Conservation (phyloP, 768 basidiomycete genomes). For the Suillus luteus region DNA sequence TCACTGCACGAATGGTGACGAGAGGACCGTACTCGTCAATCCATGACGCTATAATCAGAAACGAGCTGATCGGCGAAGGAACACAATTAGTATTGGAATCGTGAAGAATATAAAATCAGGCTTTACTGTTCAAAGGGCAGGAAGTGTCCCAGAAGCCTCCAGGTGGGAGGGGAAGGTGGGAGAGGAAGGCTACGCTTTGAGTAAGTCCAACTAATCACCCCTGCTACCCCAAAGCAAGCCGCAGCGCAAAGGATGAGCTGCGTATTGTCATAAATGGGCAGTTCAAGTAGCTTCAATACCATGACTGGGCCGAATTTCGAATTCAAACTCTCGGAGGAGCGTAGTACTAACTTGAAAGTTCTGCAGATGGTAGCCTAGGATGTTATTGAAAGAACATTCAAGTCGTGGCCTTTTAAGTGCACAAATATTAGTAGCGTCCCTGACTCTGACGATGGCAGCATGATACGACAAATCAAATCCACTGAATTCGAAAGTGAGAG, state of each 20-base stretch:
- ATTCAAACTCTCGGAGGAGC: background rate
- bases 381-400: background rate
- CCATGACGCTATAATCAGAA: slow-evolving; percentile 14
- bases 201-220: background rate
- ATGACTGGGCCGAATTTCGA: too few species aligned
- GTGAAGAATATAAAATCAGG: background rate
- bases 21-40: slow-evolving; percentile 29
- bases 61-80: background rate
- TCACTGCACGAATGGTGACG: slow-evolving; percentile 24
- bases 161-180: background rate
- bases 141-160: background rate
- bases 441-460: background rate
- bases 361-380: background rate
- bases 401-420: background rate
- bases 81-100: background rate
- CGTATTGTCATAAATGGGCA: background rate
- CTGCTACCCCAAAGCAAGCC: background rate
- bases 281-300: background rate
- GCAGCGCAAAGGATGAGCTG: background rate
- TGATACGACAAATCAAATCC: background rate
- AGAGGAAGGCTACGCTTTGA: background rate
- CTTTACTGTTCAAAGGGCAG: background rate
- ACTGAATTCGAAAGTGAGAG: too few species aligned
- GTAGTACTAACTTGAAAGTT: background rate
- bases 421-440: background rate